Evolutionary conservation across 371 early-diverging fungal species (phyloP), one percentile per base, ranked within the genome.

Genomic region (Actinomucor elegans): DNA sequence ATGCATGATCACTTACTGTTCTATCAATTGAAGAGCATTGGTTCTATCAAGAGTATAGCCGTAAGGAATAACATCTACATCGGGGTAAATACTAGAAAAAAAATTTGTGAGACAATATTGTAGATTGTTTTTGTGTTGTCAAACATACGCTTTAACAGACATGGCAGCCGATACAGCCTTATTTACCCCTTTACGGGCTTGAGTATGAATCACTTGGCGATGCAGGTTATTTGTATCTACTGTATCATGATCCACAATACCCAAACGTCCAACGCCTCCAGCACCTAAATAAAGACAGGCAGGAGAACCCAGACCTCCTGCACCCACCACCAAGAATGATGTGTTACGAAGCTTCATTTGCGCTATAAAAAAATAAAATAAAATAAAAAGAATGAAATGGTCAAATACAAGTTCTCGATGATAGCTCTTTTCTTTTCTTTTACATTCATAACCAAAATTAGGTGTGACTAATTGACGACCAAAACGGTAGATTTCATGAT

Each of bases 281-380:
- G 94, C 89, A 4, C 94, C 92, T 5, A 99, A 80, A 70, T 99
- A 99, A 54, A 98, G 73, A 1, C 87, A 74, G 11, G 87, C 88
- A 2, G 99, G 96, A 0, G 94, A 83, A 1, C 99, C 99, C 6
- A 99, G 80, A 0, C 99, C 99, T 31, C 99, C 99, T 9, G 96
- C 92, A 2, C 99, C 99, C 0, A 99, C 96, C 2, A 99, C 77
- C 12, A 99, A 71, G 29, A 98, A 89, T 0, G 86, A 79, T 14
- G 88, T 67, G 45, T 89, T 86, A 18, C 83, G 79, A 43, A 99
- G 67, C 40, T 76, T 84, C 31, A 85, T 62, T 72, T 99, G 99
- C 10, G 91, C 94, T 91, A 61, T 21, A 57, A 7, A 18, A 5
- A 18, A 26, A 7, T 29, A 5, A 31, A 20, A 11, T 34, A 28